Evolutionary conservation across 2,329 filamentous ascomycete genomes (phyloP).

Genomic region (Penicillium sp.): DNA sequence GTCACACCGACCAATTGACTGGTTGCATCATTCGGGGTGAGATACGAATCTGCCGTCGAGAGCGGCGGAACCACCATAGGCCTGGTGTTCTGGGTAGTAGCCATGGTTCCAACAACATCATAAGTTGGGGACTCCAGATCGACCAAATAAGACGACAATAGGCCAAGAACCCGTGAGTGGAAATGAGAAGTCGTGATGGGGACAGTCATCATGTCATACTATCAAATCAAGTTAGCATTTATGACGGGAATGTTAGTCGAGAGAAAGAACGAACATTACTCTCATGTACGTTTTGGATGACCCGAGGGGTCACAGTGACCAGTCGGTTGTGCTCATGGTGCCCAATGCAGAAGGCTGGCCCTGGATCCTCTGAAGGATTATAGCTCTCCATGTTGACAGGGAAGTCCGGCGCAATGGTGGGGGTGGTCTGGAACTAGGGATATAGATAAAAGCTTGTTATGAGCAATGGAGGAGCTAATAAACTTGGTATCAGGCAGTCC

Average conservation of each 20-base stretch:
- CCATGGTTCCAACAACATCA: slow-evolving; percentile 41
- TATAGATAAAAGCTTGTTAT: neutral
- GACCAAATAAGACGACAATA: slow-evolving; percentile 54
- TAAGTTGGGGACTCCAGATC: slow-evolving; percentile 40
- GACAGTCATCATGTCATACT: slow-evolving; percentile 66
- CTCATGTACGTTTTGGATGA: slow-evolving; percentile 58
- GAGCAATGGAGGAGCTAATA: neutral
- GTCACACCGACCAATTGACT: slow-evolving; percentile 73
- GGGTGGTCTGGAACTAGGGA: slow-evolving; percentile 4
- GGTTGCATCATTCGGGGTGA: slow-evolving; percentile 79
- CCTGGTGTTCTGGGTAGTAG: slow-evolving; percentile 42
- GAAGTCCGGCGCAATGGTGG: slow-evolving; percentile 6
- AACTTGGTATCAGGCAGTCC: neutral
- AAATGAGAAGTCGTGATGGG: slow-evolving; percentile 62
- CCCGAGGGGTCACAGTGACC: slow-evolving; percentile 49
- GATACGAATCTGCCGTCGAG: slow-evolving; percentile 52
- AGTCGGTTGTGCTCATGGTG: slow-evolving; percentile 60
- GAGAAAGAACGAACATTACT: slow-evolving; percentile 46
- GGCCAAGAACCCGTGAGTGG: slow-evolving; percentile 56
- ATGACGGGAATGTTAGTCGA: neutral
- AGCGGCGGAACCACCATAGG: slow-evolving; percentile 44
- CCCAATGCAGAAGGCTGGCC: slow-evolving; percentile 58
- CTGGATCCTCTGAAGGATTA: slow-evolving; percentile 35
- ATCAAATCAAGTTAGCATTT: slow-evolving; percentile 10
- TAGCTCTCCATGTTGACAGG: slow-evolving; percentile 35